phyloP scores from a whole-genome alignment of 176 grass and related monocot species.

The Carex scoparia region DNA sequence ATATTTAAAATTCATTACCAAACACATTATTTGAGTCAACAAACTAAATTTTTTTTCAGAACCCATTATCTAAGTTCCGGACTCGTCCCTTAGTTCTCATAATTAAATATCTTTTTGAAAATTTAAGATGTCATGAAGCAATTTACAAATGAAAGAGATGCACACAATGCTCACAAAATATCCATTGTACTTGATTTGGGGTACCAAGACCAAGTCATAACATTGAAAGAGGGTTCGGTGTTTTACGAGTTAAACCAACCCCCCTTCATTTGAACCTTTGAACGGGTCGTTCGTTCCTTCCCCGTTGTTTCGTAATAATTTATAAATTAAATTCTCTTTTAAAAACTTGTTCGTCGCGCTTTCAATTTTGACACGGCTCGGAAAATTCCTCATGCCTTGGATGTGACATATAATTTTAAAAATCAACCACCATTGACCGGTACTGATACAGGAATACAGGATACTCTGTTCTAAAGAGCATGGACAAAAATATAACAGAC shows the following conservation, averaged over 20 bases:
- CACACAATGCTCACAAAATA: neutral
- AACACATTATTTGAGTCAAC: no score
- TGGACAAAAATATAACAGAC: no score
- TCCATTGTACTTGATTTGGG: neutral
- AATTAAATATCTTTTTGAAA: neutral
- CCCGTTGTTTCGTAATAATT: neutral
- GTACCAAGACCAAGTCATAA: neutral
- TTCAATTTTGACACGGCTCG: constrained; percentile 21
- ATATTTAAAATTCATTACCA: no score
- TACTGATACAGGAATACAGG: no score
- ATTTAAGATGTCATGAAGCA: neutral
- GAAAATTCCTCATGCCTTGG: neutral
- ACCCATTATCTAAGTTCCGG: no score
- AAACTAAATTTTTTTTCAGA: no score
- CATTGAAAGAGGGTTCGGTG: constrained; percentile 14
- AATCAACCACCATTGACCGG: neutral
- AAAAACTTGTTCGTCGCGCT: neutral
- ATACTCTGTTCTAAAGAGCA: no score
- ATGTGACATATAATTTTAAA: neutral
- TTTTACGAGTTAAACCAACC: neutral
- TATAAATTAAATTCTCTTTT: neutral
- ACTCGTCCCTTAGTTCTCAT: neutral
- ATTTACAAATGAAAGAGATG: neutral
- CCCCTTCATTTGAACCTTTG: neutral
- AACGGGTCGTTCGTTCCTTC: neutral